Conservation (phyloP, 768 basidiomycete genomes). For the Termitomyces sp. region DNA sequence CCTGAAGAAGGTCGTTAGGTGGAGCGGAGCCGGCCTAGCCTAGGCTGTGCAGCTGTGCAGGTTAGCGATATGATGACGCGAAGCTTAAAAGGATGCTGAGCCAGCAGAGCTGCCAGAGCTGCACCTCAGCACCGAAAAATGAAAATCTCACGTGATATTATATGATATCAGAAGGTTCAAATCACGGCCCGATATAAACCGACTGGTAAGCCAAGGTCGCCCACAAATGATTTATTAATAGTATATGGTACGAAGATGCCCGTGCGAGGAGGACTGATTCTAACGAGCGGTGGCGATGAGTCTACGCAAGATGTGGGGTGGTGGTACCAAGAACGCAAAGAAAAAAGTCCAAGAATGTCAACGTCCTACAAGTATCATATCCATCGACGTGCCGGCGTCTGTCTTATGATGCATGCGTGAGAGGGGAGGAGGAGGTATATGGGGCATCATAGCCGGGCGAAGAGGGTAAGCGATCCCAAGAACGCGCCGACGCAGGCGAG, state of each 20-base stretch:
- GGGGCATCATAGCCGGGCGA: slow-evolving; percentile 5
- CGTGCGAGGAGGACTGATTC: neutral
- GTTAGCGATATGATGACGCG: neutral
- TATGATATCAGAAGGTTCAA: too few species aligned
- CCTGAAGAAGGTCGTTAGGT: neutral
- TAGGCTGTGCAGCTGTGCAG: neutral
- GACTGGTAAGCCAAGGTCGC: too few species aligned
- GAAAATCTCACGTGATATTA: slow-evolving; percentile 3
- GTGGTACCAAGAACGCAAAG: neutral
- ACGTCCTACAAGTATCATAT: neutral
- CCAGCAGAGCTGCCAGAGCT: too few species aligned
- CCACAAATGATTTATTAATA: too few species aligned
- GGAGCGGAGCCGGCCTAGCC: neutral
- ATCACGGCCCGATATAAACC: too few species aligned
- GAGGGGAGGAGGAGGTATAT: neutral
- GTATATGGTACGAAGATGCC: slow-evolving; percentile 3
- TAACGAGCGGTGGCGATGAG: slow-evolving; percentile 3
- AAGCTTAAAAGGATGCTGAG: too few species aligned
- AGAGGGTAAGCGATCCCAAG: slow-evolving; percentile 28
- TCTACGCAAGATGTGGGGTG: neutral
- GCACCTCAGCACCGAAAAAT: neutral
- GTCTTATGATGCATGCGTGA: neutral
- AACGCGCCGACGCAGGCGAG: slow-evolving; percentile 34
- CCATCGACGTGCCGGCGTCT: neutral
- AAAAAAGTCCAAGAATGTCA: slow-evolving; percentile 3